These are phyloP conservation scores for Vaccinium vitisidaea DNA, from an alignment of 148 eudicot genomes.

Conservation along the genomic window DNA sequence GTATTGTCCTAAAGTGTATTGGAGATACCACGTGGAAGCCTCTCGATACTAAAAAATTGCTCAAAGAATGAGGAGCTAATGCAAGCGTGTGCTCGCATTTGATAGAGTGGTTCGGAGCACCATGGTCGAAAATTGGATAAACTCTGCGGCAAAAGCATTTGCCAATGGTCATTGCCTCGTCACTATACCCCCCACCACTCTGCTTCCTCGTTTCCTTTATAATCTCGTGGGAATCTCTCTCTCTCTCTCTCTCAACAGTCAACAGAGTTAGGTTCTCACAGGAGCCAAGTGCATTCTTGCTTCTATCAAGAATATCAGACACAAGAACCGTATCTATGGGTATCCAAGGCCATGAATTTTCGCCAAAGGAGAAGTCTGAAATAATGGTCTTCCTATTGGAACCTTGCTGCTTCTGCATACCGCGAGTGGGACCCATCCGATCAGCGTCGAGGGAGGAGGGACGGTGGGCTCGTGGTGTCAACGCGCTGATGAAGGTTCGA, in stretches of 20 bases:
- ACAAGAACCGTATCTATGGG: neutral
- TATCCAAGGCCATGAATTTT: neutral
- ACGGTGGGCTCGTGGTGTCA: conserved; percentile 48
- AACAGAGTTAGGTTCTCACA: no score
- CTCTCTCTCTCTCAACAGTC: neutral
- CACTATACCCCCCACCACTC: neutral
- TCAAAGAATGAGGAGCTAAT: no score
- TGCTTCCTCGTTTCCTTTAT: neutral
- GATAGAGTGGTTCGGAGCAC: no score
- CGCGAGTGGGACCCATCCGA: conserved; percentile 12
- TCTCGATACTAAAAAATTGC: no score
- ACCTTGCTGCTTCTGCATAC: conserved; percentile 29
- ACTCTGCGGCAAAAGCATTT: neutral
- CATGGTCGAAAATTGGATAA: neutral
- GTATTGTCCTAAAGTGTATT: no score
- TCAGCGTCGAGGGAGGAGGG: conserved; percentile 8
- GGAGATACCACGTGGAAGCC: no score
- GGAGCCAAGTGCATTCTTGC: neutral
- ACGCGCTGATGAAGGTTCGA: conserved; percentile 37
- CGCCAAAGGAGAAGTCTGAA: neutral
- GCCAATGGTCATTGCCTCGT: neutral
- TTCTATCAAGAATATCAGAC: neutral
- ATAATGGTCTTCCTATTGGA: neutral
- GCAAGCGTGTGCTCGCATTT: no score
- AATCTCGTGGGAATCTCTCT: neutral